Base-by-base conservation (phyloP, 345 rosid species). In the Mercurialis annua region DNA sequence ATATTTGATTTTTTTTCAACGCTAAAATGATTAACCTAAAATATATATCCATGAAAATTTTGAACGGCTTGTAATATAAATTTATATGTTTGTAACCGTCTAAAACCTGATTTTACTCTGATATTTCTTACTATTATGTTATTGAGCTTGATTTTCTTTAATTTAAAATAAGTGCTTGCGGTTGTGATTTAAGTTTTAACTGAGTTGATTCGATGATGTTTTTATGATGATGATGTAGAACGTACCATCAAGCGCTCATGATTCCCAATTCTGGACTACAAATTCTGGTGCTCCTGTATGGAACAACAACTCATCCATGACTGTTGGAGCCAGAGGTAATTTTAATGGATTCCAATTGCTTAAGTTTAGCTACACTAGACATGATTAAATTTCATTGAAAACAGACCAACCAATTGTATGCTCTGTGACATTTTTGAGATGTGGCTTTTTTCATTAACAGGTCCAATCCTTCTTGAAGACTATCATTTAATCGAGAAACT, bases 401-500 rank as follows among this genome's bases (percentile, higher is more conserved):
- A n/a, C n/a, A n/a, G n/a, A n/a, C n/a, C n/a, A n/a, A n/a, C n/a
- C n/a, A n/a, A n/a, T n/a, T n/a, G n/a, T n/a, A n/a, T n/a, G n/a
- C n/a, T n/a, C n/a, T n/a, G n/a, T n/a, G n/a, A 6, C 29, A 38
- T 24, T 34, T 60, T 51, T 51, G 27, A 21, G 27, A 24, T 30
- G 52, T 21, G 48, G 15, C 33, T n/a, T 36, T 48, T 26, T 34
- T 2, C 1, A 40, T 72, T 60, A 51, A 18, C 74, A 94, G 99
- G 99, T 79, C 99, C 99, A 4, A 78, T 94, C 69, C 92, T 94
- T 65, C 86, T 91, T 5, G 98, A 94, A 90, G 99, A 94, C 82
- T 94, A 91, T 65, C 99, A 94, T 82, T 72, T 94, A 72, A 76
- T 94, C 47, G 98, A 94, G 76, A 94, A 94, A 76, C 74, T 94